Percentiles rank a stretch among this genome's conserved stretches.
Conservation (phyloP, 1,284 basidiomycete species). For the Malassezia nana region DNA sequence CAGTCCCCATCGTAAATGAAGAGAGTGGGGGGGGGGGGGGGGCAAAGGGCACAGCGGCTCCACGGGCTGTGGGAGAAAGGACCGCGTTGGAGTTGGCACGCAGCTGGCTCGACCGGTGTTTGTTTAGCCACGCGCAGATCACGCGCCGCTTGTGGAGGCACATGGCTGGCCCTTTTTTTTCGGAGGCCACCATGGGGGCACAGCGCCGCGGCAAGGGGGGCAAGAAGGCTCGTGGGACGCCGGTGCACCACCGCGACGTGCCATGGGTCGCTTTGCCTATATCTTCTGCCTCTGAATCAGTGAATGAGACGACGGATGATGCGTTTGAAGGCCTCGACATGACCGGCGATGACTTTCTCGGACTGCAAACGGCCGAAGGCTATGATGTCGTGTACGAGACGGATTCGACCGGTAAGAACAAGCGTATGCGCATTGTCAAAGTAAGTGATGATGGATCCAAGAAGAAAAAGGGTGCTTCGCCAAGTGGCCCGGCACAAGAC, state of each 20-base stretch:
- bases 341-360: conserved; percentile 41
- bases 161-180: not conserved
- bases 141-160: conserved; percentile 4
- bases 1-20: not conserved
- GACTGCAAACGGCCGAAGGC: conserved; percentile 40
- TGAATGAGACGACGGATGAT: conserved; percentile 17
- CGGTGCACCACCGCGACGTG: conserved; percentile 3
- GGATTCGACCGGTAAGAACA: conserved; percentile 22
- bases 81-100: not conserved
- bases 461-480: conserved; percentile 5
- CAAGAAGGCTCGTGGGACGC: not conserved
- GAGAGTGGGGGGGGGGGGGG: not conserved
- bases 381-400: conserved; percentile 31
- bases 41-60: not conserved
- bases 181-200: conserved; percentile 4
- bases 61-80: not conserved
- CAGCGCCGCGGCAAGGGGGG: not conserved
- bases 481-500: conserved; percentile 12
- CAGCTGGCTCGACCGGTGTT: conserved; percentile 4
- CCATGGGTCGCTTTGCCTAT: conserved; percentile 11
- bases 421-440: conserved; percentile 25
- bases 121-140: conserved; percentile 8
- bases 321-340: conserved; percentile 9
- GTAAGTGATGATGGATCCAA: not conserved
- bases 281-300: not conserved